Evolutionary conservation across 2,329 filamentous ascomycete species (phyloP).

Genomic region (Tolypocladium sp.): DNA sequence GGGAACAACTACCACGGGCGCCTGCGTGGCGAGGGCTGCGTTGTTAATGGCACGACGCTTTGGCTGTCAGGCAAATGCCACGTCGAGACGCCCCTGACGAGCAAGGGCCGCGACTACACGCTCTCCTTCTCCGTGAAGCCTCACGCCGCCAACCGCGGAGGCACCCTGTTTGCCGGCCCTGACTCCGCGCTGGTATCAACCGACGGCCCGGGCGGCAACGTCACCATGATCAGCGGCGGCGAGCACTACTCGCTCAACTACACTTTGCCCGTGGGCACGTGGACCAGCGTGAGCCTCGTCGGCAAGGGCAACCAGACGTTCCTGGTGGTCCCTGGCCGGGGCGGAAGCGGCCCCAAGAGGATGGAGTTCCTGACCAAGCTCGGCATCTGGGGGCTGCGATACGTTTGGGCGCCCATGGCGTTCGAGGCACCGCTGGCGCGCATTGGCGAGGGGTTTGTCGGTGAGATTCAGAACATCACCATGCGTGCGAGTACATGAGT

Average conservation of each 20-base stretch:
- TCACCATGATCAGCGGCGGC: no score
- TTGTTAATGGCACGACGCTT: no score
- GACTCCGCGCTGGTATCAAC: neutral
- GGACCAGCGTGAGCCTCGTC: neutral
- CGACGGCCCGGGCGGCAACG: neutral
- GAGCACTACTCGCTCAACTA: neutral
- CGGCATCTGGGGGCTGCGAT: no score
- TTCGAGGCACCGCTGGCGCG: neutral
- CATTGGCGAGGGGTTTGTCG: conserved; percentile 1
- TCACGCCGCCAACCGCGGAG: neutral
- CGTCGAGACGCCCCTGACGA: neutral
- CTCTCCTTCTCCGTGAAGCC: neutral
- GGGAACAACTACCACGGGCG: no score
- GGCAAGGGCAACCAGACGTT: neutral
- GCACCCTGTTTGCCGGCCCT: neutral
- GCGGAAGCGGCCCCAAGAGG: neutral
- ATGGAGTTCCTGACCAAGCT: conserved; percentile 1
- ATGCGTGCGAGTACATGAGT: neutral
- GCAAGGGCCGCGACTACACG: neutral
- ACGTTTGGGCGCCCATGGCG: conserved; percentile 1
- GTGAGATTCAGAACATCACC: neutral
- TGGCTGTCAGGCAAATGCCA: no score
- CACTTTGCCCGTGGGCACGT: neutral
- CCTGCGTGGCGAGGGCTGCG: no score
- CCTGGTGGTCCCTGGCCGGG: neutral